Base-by-base conservation (phyloP, 208 protist species). In the Eutreptiella sp. region DNA sequence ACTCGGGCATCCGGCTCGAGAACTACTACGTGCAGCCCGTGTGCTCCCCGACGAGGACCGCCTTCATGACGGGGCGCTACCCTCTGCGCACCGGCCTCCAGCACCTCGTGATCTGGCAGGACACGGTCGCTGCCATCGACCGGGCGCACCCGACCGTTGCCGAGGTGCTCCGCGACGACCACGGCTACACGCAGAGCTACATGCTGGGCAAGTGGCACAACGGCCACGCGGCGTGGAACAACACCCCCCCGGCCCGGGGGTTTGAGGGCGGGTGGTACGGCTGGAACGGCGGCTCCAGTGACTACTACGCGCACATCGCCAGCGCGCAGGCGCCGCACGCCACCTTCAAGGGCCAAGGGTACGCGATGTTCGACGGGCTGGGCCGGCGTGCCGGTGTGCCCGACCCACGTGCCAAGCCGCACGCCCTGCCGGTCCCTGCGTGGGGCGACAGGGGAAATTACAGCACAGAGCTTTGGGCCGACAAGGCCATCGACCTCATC, bases 21-120 rank as follows among this genome's bases (percentile, higher is more conserved):
- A 38, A 48, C 38, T 66, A 60, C 60, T 54, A 66, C 50, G 35
- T 26, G 60, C 60, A 66, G 46, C 60, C 60, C 1, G 50, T 66
- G 4, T 60, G 60, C 48, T 38, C 19, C 3, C 60, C 45, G 19
- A 45, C 47, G 16, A 14, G 48, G 7, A 34, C 60, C 16, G 35
- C 48, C 47, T 27, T 63, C 3, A 23, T 65, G 7, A 41, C 59
- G 2, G 60, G 60, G 14, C 45, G 41, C 16, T 54, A 66, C 50
- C 21, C 9, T 14, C 41, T 66, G 32, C 38, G 32, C 38, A 60
- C 5, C 1, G 60, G 60, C 24, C 19, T 66, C 1, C 39, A 65
- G 27, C 36, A 53, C 27, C 27, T 53, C 3, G n/a, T n/a, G n/a
- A n/a, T n/a, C n/a, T n/a, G n/a, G n/a, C n/a, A n/a, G n/a, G 48